Base-by-base conservation (phyloP, 805 yeast genomes). In the Candida khao-thaluensis region DNA sequence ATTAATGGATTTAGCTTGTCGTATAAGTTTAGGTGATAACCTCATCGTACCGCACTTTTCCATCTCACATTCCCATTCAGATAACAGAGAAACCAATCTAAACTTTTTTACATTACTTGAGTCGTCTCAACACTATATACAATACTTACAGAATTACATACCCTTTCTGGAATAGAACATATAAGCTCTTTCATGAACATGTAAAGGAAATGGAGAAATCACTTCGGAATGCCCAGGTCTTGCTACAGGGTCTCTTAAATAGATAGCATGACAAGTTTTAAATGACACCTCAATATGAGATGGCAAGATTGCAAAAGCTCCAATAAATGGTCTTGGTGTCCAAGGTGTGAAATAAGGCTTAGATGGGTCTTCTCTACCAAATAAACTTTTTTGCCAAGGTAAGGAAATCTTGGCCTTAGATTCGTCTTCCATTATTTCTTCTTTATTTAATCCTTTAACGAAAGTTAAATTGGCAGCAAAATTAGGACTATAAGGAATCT, bases 211-310 rank as follows among this genome's bases (percentile, higher is more conserved):
- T 39, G 99, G 99, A 41, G 96, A 72, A 47, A 93, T 85, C 43
- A 93, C 95, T 70, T 93, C 99, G 22, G 96, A 85, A 57, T 86
- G 90, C 41, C 96, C 97, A 5, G 97, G 96, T 61, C 97, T 79
- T 10, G 97, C 95, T 35, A 93, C 89, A 11, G 99, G 99, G 61
- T 93, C 95, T 65, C 97, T 83, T 61, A 93, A 66, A 63, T 91
- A 93, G n/a, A 93, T 85, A 4, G 96, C 97, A 60, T 90, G 96
- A 60, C 98, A 91, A 4, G 97, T 88, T 46, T 77, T 76, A 62
- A 86, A 91, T 16, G 95, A 85, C 31, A 93, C 69, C 66, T 93
- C 98, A 39, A 93, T 69, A 63, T 93, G 98, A 47, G 85, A 82
- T 20, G 99, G 99, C 54, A 87, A 74, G 43, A 93, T 77, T 9